These are phyloP conservation scores for Microdochium trichocladiopsis DNA, from an alignment of 2,329 filamentous ascomycete genomes.

Conservation along the genomic window DNA sequence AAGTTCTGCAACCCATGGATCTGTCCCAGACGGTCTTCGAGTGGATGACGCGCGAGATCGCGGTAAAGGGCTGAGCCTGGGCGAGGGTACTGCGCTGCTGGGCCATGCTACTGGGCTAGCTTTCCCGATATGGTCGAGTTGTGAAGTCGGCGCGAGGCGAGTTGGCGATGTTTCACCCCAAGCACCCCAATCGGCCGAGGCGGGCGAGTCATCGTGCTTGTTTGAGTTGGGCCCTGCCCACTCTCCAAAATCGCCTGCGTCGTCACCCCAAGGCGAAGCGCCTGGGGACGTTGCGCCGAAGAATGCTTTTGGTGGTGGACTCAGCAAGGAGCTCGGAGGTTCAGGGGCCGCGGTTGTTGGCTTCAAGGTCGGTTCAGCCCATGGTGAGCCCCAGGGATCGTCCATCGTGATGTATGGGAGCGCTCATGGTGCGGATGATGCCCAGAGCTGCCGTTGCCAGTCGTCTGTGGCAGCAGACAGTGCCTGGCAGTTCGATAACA, in stretches of 20 bases:
- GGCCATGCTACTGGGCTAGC: slow-evolving; percentile 33
- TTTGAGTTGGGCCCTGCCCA: slow-evolving; percentile 24
- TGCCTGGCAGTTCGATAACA: background rate
- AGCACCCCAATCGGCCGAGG: slow-evolving; percentile 19
- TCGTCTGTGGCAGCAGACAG: background rate
- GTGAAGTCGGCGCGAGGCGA: slow-evolving; percentile 18
- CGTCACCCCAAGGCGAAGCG: slow-evolving; percentile 33
- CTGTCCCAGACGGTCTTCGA: slow-evolving; percentile 28
- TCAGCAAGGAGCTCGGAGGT: slow-evolving; percentile 25
- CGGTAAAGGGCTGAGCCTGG: slow-evolving; percentile 19
- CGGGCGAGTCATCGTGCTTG: slow-evolving; percentile 11
- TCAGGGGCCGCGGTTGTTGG: slow-evolving; percentile 20
- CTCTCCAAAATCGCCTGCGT: slow-evolving; percentile 25
- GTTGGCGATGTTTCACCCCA: slow-evolving; percentile 20
- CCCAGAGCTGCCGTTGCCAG: background rate
- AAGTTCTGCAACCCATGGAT: slow-evolving; percentile 33
- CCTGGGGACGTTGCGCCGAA: slow-evolving; percentile 23
- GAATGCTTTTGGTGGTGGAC: slow-evolving; percentile 33
- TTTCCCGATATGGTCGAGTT: slow-evolving; percentile 22
- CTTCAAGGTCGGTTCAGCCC: slow-evolving; percentile 34
- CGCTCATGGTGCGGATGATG: slow-evolving; percentile 16
- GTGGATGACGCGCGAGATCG: slow-evolving; percentile 22
- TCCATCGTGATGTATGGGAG: slow-evolving; percentile 40
- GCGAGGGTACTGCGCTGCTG: slow-evolving; percentile 26
- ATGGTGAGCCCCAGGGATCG: slow-evolving; percentile 58